These are phyloP conservation scores for Jaapia argillacea DNA, from an alignment of 768 basidiomycete species.

Conservation along the genomic window DNA sequence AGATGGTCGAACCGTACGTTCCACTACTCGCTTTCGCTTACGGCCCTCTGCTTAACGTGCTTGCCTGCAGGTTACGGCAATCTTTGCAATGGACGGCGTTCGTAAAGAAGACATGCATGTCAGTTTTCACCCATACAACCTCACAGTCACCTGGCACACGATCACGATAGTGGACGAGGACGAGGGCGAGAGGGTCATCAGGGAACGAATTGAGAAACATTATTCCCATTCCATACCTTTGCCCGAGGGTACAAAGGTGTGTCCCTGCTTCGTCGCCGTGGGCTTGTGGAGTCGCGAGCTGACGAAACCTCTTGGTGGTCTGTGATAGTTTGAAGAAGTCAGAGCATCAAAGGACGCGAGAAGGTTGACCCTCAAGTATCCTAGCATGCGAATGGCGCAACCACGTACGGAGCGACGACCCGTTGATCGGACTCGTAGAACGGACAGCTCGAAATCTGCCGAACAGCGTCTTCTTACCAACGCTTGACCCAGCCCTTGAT, in stretches of 20 bases:
- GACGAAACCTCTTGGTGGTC: conserved; percentile 2
- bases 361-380: conserved; percentile 55
- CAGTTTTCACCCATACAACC: conserved; percentile 51
- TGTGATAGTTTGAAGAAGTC: conserved; percentile 64
- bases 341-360: conserved; percentile 55
- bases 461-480: no score
- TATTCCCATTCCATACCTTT: conserved; percentile 61
- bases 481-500: no score
- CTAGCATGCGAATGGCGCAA: conserved; percentile 17
- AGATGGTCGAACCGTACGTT: conserved; percentile 45
- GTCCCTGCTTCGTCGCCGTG: conserved; percentile 9
- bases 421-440: background rate
- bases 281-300: no score
- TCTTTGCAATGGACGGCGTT: conserved; percentile 61
- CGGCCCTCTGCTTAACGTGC: background rate
- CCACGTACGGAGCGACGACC: background rate
- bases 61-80: conserved; percentile 41
- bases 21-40: background rate
- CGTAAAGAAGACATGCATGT: conserved; percentile 69
- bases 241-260: conserved; percentile 63
- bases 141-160: conserved; percentile 60
- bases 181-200: conserved; percentile 48
- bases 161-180: conserved; percentile 50
- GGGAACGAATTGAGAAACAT: conserved; percentile 54
- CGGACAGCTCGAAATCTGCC: no score